Conservation (phyloP, 495 filamentous ascomycete species). For the Diplogelasinospora grovesii region DNA sequence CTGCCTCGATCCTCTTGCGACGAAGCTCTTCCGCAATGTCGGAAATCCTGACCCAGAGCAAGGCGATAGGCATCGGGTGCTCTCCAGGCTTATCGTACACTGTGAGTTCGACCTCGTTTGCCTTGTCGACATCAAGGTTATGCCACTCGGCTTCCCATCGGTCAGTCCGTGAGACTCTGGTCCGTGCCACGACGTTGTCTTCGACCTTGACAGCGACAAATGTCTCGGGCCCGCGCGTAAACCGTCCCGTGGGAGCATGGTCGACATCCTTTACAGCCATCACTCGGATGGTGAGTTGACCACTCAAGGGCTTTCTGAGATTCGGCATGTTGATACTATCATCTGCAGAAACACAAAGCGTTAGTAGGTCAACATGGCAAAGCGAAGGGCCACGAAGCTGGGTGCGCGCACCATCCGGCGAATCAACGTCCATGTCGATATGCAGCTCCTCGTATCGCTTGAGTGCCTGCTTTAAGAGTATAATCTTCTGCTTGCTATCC, state of each 20-base stretch:
- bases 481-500: slow-evolving; percentile 97
- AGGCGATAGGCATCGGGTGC: slow-evolving; percentile 83
- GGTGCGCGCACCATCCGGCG: slow-evolving; percentile 63
- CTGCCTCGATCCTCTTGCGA: slow-evolving; percentile 92
- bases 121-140: slow-evolving; percentile 90
- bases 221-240: slow-evolving; percentile 86
- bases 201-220: slow-evolving; percentile 95
- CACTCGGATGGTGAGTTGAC: slow-evolving; percentile 78
- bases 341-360: slow-evolving; percentile 48
- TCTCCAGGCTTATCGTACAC: slow-evolving; percentile 93
- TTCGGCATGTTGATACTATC: slow-evolving; percentile 95
- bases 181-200: slow-evolving; percentile 80
- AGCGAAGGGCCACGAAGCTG: not conserved
- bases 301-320: slow-evolving; percentile 85
- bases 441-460: slow-evolving; percentile 97
- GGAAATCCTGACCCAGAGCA: slow-evolving; percentile 94
- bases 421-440: slow-evolving; percentile 86
- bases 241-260: slow-evolving; percentile 80
- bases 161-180: slow-evolving; percentile 80
- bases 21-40: slow-evolving; percentile 97
- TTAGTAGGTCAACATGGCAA: slow-evolving; percentile 15
- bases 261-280: slow-evolving; percentile 90
- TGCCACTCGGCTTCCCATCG: slow-evolving; percentile 88
- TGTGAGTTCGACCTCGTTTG: slow-evolving; percentile 95
- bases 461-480: slow-evolving; percentile 87